A percentile compares a stretch with the other conserved stretches of the same genome.
These are phyloP conservation scores for Fusarium drepaniforme DNA, from an alignment of 2,329 filamentous ascomycete species.

Conservation along the genomic window DNA sequence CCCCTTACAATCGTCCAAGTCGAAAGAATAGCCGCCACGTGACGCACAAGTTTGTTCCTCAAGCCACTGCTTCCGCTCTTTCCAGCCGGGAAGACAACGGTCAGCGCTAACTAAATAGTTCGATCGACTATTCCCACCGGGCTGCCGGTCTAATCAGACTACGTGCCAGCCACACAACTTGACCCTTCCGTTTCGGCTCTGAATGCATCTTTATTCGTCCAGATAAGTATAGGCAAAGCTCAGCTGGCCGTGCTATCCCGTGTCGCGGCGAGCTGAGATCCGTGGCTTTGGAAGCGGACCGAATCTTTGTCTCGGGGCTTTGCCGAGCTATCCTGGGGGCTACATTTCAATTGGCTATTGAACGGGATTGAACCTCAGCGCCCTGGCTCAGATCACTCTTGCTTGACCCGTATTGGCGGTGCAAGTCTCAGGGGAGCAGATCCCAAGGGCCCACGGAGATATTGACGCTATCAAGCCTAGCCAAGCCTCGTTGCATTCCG, in stretches of 20 bases:
- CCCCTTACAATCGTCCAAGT: background rate
- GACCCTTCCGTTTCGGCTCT: background rate
- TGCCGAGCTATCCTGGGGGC: background rate
- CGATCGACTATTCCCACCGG: background rate
- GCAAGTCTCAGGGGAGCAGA: background rate
- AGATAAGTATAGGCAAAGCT: background rate
- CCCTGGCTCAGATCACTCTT: background rate
- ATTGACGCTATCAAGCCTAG: background rate
- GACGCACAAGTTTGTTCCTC: background rate
- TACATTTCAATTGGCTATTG: background rate
- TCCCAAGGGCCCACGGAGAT: background rate
- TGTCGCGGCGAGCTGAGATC: background rate
- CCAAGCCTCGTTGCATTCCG: background rate
- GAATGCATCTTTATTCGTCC: background rate
- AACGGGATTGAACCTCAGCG: background rate
- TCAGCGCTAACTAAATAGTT: background rate
- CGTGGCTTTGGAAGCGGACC: background rate
- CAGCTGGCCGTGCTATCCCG: background rate
- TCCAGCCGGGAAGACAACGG: background rate
- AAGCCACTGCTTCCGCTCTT: background rate
- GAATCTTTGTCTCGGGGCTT: background rate
- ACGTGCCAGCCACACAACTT: background rate
- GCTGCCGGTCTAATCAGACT: background rate
- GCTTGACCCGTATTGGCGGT: background rate
- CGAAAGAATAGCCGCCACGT: background rate